A percentile compares a stretch with the other conserved stretches of the same genome.
These are phyloP conservation scores for Metschnikowia aberdeeniae DNA, from an alignment of 805 yeast genomes.

Conservation along the genomic window DNA sequence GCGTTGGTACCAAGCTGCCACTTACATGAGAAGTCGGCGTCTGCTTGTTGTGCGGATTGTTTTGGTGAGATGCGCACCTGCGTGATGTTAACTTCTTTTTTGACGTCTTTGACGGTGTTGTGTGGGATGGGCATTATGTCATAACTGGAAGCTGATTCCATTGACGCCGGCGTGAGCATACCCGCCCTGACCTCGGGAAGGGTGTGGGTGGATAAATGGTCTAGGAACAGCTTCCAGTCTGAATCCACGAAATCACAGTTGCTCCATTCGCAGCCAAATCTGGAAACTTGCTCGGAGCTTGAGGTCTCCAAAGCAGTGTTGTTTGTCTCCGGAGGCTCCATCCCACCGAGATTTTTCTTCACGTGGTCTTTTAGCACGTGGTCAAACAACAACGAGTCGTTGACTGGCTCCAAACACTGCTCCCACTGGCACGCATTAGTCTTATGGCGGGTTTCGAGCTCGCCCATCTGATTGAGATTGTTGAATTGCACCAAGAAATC, in stretches of 20 bases:
- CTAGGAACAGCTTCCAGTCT: conserved; percentile 50
- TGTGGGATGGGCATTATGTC: neutral
- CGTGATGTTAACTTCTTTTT: conserved; percentile 26
- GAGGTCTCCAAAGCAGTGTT: neutral
- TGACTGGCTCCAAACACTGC: conserved; percentile 46
- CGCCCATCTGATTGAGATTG: conserved; percentile 22
- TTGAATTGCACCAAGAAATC: conserved; percentile 37
- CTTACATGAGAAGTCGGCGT: conserved; percentile 40
- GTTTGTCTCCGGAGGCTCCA: conserved; percentile 30
- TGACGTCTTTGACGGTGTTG: neutral
- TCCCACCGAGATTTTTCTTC: conserved; percentile 20
- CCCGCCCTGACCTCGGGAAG: neutral
- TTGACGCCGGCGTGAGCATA: conserved; percentile 6
- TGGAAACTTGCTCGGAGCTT: conserved; percentile 7
- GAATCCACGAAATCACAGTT: conserved; percentile 58
- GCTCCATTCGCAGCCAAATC: conserved; percentile 67
- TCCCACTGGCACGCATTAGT: conserved; percentile 62
- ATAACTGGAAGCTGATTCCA: neutral
- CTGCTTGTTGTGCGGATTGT: conserved; percentile 9
- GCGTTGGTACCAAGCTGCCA: conserved; percentile 35
- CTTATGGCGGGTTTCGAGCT: conserved; percentile 2
- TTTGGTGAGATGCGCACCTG: conserved; percentile 32
- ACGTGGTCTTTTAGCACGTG: conserved; percentile 49
- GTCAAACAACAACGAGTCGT: conserved; percentile 27
- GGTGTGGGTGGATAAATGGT: conserved; percentile 45